phyloP scores from a whole-genome alignment of 2,329 filamentous ascomycete species.

The Colletotrichum lupini region DNA sequence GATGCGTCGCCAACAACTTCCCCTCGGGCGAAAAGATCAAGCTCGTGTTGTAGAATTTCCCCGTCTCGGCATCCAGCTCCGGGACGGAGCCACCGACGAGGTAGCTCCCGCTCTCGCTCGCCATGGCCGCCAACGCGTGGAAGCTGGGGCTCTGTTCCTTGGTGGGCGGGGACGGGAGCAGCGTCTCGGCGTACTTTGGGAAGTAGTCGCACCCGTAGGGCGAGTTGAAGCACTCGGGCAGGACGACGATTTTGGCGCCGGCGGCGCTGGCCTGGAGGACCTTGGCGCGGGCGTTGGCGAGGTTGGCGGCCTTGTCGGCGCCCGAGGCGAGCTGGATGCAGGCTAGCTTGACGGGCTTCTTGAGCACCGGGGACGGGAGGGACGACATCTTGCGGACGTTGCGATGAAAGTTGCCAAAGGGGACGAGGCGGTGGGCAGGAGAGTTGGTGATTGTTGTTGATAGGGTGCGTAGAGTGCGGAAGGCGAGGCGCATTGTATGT shows the following conservation, averaged over 20 bases:
- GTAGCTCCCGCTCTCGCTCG: slow-evolving; percentile 81
- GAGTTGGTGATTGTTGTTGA: background rate
- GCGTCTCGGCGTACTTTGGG: slow-evolving; percentile 88
- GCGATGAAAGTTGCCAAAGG: slow-evolving; percentile 4
- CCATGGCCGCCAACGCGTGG: slow-evolving; percentile 84
- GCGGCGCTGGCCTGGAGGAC: slow-evolving; percentile 81
- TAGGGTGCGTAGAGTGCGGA: slow-evolving; percentile 16
- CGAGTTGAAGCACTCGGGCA: slow-evolving; percentile 99
- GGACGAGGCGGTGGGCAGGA: slow-evolving; percentile 14
- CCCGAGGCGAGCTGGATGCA: slow-evolving; percentile 85
- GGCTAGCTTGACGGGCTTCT: slow-evolving; percentile 82
- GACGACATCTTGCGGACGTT: slow-evolving; percentile 23
- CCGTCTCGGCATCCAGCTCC: slow-evolving; percentile 70
- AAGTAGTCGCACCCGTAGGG: slow-evolving; percentile 95
- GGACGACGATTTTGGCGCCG: slow-evolving; percentile 87
- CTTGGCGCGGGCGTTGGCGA: slow-evolving; percentile 81
- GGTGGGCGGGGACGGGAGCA: slow-evolving; percentile 80
- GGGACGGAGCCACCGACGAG: slow-evolving; percentile 94
- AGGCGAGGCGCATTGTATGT: slow-evolving; percentile 26
- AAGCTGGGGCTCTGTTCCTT: slow-evolving; percentile 81
- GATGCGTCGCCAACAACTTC: slow-evolving; percentile 84
- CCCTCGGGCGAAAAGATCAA: slow-evolving; percentile 85
- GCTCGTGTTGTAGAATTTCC: slow-evolving; percentile 89
- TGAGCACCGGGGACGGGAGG: slow-evolving; percentile 63
- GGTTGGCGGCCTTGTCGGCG: slow-evolving; percentile 86